These are phyloP conservation scores for Taiozyma sp. DNA, from an alignment of 1,139 yeast species.

Conservation along the genomic window DNA sequence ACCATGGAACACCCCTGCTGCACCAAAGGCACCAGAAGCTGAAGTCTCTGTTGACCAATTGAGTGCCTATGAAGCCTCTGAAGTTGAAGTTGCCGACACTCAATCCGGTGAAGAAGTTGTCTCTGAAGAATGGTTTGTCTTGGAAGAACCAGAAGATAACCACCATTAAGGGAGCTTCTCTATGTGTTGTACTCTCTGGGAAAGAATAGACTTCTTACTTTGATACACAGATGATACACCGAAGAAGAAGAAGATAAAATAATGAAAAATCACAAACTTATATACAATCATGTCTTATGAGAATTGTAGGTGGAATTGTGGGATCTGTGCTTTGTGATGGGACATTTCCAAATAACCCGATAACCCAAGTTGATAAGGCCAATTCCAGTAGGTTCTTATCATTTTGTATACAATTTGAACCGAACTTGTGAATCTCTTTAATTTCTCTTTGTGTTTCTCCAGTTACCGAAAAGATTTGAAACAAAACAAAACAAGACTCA, in stretches of 20 bases:
- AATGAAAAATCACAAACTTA: neutral
- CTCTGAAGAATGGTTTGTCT: constrained; percentile 79
- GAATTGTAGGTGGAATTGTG: neutral
- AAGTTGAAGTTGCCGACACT: constrained; percentile 63
- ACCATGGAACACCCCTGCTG: constrained; percentile 74
- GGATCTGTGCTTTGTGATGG: neutral
- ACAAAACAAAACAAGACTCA: neutral
- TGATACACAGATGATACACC: neutral
- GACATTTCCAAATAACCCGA: neutral
- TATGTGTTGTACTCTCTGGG: neutral
- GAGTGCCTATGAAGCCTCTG: constrained; percentile 66
- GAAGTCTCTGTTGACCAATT: constrained; percentile 73
- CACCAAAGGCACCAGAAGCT: constrained; percentile 67
- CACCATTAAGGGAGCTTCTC: constrained; percentile 39
- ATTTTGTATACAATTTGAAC: too few species aligned
- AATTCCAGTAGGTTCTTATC: too few species aligned
- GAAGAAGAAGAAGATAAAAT: too few species aligned
- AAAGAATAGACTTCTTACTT: neutral
- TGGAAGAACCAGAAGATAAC: constrained; percentile 66
- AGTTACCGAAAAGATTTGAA: too few species aligned
- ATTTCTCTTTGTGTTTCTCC: too few species aligned
- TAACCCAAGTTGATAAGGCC: too few species aligned
- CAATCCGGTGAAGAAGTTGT: constrained; percentile 38
- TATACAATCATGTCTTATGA: neutral
- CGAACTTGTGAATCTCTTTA: too few species aligned